These are phyloP conservation scores for Eutrema japonicum DNA, from an alignment of 345 rosid species.

Conservation along the genomic window DNA sequence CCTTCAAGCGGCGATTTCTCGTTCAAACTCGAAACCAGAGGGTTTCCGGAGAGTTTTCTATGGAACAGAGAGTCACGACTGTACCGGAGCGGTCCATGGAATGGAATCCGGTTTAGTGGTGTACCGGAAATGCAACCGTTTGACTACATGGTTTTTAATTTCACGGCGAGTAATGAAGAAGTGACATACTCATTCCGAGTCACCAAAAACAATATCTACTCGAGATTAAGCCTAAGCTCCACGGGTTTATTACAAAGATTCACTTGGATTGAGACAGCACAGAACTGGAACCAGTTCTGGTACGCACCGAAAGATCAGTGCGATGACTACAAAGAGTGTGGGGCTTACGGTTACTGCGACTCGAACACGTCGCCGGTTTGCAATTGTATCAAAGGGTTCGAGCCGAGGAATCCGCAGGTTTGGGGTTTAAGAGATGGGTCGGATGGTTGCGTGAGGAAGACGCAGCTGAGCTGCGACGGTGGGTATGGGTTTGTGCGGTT, in stretches of 20 bases:
- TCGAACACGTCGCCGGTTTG: conserved; percentile 76
- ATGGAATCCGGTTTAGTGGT: conserved; percentile 70
- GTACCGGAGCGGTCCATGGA: conserved; percentile 76
- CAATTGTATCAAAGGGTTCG: conserved; percentile 64
- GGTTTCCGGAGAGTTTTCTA: conserved; percentile 70
- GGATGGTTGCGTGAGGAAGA: conserved; percentile 67
- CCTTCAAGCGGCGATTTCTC: conserved; percentile 63
- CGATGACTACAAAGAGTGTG: conserved; percentile 64
- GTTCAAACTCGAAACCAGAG: conserved; percentile 59
- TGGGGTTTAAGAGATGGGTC: conserved; percentile 71
- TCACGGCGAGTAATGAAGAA: conserved; percentile 46
- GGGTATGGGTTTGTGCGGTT: conserved; percentile 60
- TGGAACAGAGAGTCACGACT: conserved; percentile 30
- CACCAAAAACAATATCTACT: conserved; percentile 39
- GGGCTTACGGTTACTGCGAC: conserved; percentile 71
- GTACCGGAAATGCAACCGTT: conserved; percentile 79
- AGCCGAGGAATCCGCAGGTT: conserved; percentile 55
- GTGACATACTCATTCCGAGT: conserved; percentile 54
- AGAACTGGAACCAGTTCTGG: conserved; percentile 73
- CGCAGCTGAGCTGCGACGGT: conserved; percentile 47
- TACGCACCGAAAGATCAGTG: conserved; percentile 89
- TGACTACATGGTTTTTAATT: conserved; percentile 49
- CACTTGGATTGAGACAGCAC: conserved; percentile 56
- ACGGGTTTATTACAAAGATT: conserved; percentile 52
- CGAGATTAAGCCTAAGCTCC: conserved; percentile 59